Base-by-base conservation (phyloP, 2,329 filamentous ascomycete species). In the Lachnellula occidentalis region DNA sequence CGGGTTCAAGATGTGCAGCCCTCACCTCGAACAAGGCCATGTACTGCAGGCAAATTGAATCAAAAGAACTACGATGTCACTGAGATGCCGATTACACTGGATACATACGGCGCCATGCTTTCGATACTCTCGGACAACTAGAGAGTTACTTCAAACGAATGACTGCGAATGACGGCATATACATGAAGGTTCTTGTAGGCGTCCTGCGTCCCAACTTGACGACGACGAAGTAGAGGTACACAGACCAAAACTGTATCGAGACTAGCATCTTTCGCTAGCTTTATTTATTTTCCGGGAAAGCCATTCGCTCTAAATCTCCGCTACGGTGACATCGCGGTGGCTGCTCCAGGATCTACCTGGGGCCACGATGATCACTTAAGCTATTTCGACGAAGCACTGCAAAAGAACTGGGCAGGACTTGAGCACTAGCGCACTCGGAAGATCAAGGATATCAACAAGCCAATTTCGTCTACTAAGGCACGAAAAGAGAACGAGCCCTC, bases 341-440 rank as follows among this genome's bases (percentile, higher is more conserved):
- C 34, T 49, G 24, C 46, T 56, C 34, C 24, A 31, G 17, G 39
- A 54, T n/a, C n/a, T n/a, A n/a, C n/a, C n/a, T n/a, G n/a, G n/a
- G 76, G 87, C 69, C 91, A 96, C 68, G 90, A 97, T 64, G 92
- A 96, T 65, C 96, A 99, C 55, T 79, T 99, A n/a, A 88, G 89
- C 67, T 99, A 97, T 74, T 99, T 99, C 68, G 94, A 99, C 70
- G 90, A 96, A 67, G 92, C 92, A 2, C 75, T 97, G 43, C 90
- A 94, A 69, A 97, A 96, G 79, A 96, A 96, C 67, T 99, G 94
- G 92, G 87, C 88, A 5, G 95, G 91, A 48, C 92, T 94, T n/a
- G 94, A 97, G 70, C 94, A 99, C 72, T 99, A 94, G 94, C 87
- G 92, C 62, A 97, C 99, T 68, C 82, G 89, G 59, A 90, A 91